Evolutionary conservation across 164 flowering plant species (phyloP), one percentile per base, ranked within the genome.

Genomic region (Platanus orientalis): DNA sequence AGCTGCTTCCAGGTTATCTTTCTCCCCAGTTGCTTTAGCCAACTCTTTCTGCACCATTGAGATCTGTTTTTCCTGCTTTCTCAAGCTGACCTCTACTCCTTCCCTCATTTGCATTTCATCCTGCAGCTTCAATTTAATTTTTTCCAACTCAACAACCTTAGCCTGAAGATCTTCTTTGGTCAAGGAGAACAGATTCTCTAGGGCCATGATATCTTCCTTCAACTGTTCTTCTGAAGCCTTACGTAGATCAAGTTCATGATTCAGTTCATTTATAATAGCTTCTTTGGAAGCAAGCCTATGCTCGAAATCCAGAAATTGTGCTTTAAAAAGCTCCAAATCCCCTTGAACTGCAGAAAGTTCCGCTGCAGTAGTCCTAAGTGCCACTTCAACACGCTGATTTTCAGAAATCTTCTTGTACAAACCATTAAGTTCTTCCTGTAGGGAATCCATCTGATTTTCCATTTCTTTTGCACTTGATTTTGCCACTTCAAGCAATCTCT

Each of bases 371-470:
- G 49, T 68, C 51, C 73, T 73, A 24, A 89, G 83, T 21, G 86
- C 83, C 74, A 79, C 90, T 79, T 90, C 87, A 32, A 80, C 70
- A 61, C 78, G 75, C 72, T 90, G 71, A 68, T 83, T 80, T 54
- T 83, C 89, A 13, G 85, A 72, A 59, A 90, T 74, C 77, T 84
- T 88, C 26, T 80, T 83, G 64, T 83, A 65, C 7, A 90, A 73
- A 39, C 81, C 81, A 71, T 85, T 83, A 63, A 90, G 42, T 68
- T 93, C 97, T 54, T 72, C 80, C 52, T 88, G 85, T 0, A 90
- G 58, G 25, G 81, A 67, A 69, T 76, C 77, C 80, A 82, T 73
- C 75, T 83, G 93, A 69, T 75, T 82, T 71, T 88, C 92, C 84
- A 81, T 66, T 70, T 80, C 90, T 66, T 76, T 81, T 26, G 89